phyloP scores from a whole-genome alignment of 352 stramenopile species.

The Aphanomyces invadans region DNA sequence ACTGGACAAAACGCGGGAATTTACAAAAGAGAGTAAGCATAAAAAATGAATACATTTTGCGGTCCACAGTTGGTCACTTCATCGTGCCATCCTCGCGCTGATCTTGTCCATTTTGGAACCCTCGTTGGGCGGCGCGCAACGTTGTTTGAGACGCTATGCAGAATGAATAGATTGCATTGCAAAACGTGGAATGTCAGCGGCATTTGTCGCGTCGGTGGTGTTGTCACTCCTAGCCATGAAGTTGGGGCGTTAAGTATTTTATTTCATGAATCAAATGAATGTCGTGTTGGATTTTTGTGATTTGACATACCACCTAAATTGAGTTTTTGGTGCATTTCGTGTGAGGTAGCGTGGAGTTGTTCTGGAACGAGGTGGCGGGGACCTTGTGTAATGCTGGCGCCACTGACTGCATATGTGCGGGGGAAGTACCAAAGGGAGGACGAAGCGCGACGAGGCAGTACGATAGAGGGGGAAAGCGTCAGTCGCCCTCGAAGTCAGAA shows the following conservation, averaged over 20 bases:
- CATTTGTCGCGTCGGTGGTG: too few relatives aligned
- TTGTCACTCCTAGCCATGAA: too few relatives aligned
- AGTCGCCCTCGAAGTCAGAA: too few relatives aligned
- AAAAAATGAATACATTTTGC: neutral
- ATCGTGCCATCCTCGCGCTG: too few relatives aligned
- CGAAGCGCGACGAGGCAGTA: neutral
- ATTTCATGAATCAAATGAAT: too few relatives aligned
- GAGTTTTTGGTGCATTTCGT: neutral
- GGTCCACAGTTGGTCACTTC: neutral
- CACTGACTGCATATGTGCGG: neutral
- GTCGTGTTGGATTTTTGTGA: neutral
- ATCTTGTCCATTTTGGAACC: too few relatives aligned
- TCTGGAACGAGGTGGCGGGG: neutral
- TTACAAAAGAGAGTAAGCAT: neutral
- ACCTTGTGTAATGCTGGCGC: neutral
- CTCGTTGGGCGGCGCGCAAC: too few relatives aligned
- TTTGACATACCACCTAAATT: neutral
- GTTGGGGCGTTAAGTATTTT: too few relatives aligned
- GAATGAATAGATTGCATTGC: too few relatives aligned
- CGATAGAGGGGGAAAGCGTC: too few relatives aligned
- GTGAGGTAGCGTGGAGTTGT: neutral
- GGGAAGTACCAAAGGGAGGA: neutral
- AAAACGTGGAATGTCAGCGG: too few relatives aligned
- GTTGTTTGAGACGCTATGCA: too few relatives aligned
- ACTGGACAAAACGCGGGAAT: neutral